Evolutionary conservation across 2,329 filamentous ascomycete species (phyloP), one percentile per base, ranked within the genome.

Genomic region (Stemphylium lycopersici): DNA sequence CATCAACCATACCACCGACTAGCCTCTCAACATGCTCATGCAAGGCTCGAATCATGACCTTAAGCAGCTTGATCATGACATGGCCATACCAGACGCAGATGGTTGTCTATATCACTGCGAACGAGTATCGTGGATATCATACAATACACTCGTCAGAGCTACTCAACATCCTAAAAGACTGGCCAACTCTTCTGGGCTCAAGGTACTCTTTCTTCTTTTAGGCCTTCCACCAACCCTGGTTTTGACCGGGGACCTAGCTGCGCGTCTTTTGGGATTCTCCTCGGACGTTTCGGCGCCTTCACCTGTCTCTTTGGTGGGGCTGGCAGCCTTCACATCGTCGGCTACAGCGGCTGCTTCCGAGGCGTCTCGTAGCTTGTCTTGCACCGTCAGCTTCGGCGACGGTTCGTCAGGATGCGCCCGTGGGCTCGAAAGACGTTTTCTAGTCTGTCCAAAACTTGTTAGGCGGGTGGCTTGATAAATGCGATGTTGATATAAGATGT

Each of bases 141-240:
- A 50, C 46, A 52, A 24, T 45, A 26, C 42, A 52, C 11, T 18
- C 31, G 12, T 24, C 33, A 20, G 24, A 34, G 26, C 24, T 38
- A 20, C 29, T 58, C 55, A 71, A 47, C 70, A 63, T 6, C 70
- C 66, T 43, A 77, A 54, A 36, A 77, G 61, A 29, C 66, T 71
- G 75, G 90, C 84, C 68, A 93, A 75, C 74, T 93, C 90, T 80
- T 88, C 88, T 3, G 88, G 86, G 65, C 84, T 91, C 29, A 93
- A 77, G 16, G 90, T 93, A 67, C 88, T 91, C 71, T 90, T 83
- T 68, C 90, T 81, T 68, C 89, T 79, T 55, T 83, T 87, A 2
- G 85, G 77, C 78, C 87, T 72, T 70, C 86, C 66, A 73, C 80
- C 70, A 77, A 82, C 71, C 75, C 79, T 66, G 79, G 84, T 78